phyloP scores from a whole-genome alignment of 2,329 filamentous ascomycete genomes.

The Calonectria henricotiae region DNA sequence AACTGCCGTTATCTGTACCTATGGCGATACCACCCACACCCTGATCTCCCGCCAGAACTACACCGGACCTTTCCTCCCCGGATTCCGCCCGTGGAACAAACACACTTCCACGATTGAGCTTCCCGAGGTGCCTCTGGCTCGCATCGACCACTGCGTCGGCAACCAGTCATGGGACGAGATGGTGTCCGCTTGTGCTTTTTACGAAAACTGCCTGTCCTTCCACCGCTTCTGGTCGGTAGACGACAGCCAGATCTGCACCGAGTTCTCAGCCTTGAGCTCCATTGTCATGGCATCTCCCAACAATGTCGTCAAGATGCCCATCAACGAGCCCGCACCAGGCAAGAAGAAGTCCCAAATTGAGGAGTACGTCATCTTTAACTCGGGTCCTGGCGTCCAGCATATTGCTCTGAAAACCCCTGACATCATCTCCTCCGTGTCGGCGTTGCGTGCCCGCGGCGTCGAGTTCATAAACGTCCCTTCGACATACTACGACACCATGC shows the following conservation, averaged over 20 bases:
- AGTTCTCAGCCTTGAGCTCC: constrained; percentile 89
- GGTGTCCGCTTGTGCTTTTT: constrained; percentile 78
- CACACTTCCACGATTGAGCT: constrained; percentile 63
- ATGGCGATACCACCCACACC: constrained; percentile 96
- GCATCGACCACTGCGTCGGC: constrained; percentile 96
- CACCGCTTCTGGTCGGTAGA: constrained; percentile 98
- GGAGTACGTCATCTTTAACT: constrained; percentile 92
- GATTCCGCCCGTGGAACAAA: constrained; percentile 75
- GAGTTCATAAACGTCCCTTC: constrained; percentile 92
- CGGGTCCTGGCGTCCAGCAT: constrained; percentile 92
- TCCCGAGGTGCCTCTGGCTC: constrained; percentile 78
- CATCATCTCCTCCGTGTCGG: constrained; percentile 84
- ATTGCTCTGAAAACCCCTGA: constrained; percentile 88
- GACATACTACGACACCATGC: constrained; percentile 89
- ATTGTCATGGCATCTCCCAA: constrained; percentile 93
- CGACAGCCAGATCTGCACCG: constrained; percentile 92
- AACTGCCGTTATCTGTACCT: constrained; percentile 88
- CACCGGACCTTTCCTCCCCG: constrained; percentile 85
- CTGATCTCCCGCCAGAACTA: constrained; percentile 84
- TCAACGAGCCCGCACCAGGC: constrained; percentile 93
- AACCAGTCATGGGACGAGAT: constrained; percentile 98
- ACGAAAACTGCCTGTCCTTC: constrained; percentile 91
- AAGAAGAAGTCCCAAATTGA: constrained; percentile 96
- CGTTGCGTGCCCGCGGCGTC: constrained; percentile 87
- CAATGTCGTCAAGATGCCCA: constrained; percentile 95